Conservation (phyloP, 345 rosid species). For the Brassica juncea region DNA sequence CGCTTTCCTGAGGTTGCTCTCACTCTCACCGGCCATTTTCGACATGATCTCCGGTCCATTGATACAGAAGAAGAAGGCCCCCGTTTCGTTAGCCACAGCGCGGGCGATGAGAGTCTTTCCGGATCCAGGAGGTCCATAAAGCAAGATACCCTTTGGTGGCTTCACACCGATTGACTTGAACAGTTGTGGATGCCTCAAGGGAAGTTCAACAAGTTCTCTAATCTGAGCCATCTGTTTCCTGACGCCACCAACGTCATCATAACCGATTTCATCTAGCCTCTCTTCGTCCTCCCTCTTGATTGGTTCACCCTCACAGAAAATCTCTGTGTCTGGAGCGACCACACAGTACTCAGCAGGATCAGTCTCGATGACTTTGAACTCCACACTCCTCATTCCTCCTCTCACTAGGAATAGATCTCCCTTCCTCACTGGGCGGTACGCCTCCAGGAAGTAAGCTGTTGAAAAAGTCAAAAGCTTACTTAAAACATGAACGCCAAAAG, state of each 20-base stretch:
- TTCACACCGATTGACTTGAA: constrained; percentile 98
- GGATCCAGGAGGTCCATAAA: constrained; percentile 86
- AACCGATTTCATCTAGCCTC: constrained; percentile 91
- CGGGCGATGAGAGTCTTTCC: constrained; percentile 95
- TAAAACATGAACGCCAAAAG: no score
- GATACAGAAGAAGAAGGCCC: constrained; percentile 94
- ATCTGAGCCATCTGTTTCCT: constrained; percentile 99
- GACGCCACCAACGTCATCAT: constrained; percentile 98
- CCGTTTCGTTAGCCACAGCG: constrained; percentile 95
- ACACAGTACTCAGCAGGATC: constrained; percentile 92
- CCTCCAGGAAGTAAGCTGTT: constrained; percentile 89
- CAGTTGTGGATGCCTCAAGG: constrained; percentile 89
- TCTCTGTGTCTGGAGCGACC: constrained; percentile 95
- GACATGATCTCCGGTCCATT: constrained; percentile 99
- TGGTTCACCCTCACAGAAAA: constrained; percentile 97
- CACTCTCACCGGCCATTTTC: constrained; percentile 97
- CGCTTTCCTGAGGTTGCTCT: constrained; percentile 95
- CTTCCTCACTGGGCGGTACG: constrained; percentile 97
- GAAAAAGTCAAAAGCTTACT: neutral
- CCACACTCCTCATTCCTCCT: constrained; percentile 98
- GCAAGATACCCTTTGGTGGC: constrained; percentile 93
- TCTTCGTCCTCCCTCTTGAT: constrained; percentile 91
- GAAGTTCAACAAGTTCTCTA: constrained; percentile 91
- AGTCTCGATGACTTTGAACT: constrained; percentile 86
- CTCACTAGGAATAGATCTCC: constrained; percentile 94